Base-by-base conservation (phyloP, 2,329 filamentous ascomycete species). In the Xylogone sp. region DNA sequence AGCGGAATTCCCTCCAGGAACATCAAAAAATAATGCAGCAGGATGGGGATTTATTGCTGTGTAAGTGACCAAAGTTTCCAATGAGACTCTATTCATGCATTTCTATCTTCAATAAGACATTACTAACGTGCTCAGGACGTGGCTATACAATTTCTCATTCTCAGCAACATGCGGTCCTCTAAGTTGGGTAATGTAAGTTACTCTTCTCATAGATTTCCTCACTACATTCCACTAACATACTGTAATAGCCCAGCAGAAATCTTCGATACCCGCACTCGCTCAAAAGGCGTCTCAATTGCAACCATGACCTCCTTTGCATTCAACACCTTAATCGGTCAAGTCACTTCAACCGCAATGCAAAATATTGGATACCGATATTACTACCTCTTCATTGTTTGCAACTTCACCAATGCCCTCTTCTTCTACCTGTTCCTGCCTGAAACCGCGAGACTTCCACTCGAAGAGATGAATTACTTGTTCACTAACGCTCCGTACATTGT, bases 131-230 rank as follows among this genome's bases (percentile, higher is more conserved):
- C 18, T n/a, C 45, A 61, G 56, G 53, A 92, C 87, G 1, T 92
- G 88, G 88, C 65, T 88, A 1, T 92, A 89, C 75, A 91, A 92
- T 70, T 87, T 90, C 71, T 85, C 77, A 42, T 91, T 90, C 75
- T 85, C 78, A 3, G 77, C 78, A 29, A 86, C 85, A 2, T 88
- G 84, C 53, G 87, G 87, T 20, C 86, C 87, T 0, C 69, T 90
- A 1, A 75, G 78, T 19, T 78, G 69, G 77, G 79, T 80, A 58
- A 82, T 39, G 34, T 39, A 39, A 4, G 34, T n/a, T 39, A 39
- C 13, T 16, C 10, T 6, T 39, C 34, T 18, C n/a, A 39, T 16
- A 18, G n/a, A 16, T 9, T 16, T 39, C 13, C n/a, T 18, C 34
- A 7, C n/a, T 39, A 4, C 34, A 13, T 4, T 6, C 34, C 34